Evolutionary conservation across 1,139 yeast genomes (phyloP).

Genomic region (Suhomyces bolitotheri): DNA sequence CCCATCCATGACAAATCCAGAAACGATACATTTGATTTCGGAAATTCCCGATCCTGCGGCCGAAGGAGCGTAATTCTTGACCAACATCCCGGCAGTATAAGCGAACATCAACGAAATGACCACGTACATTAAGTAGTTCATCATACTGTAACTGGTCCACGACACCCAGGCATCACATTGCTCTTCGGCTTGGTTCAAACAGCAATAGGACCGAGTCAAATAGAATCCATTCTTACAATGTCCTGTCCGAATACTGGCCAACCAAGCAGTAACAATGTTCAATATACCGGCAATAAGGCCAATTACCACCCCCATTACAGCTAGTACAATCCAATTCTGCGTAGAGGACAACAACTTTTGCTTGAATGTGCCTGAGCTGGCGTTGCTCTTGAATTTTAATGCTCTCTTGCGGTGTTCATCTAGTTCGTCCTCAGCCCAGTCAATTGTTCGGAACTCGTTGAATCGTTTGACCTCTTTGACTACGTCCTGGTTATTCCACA

Average conservation of each 20-base stretch:
- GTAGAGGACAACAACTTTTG: slow-evolving; percentile 45
- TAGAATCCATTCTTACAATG: slow-evolving; percentile 71
- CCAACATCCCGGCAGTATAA: slow-evolving; percentile 63
- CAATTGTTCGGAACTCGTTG: slow-evolving; percentile 67
- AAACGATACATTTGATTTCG: slow-evolving; percentile 91
- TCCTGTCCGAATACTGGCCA: slow-evolving; percentile 79
- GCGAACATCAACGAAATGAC: slow-evolving; percentile 63
- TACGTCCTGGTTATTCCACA: slow-evolving; percentile 40
- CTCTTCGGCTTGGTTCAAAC: slow-evolving; percentile 61
- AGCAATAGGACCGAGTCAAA: slow-evolving; percentile 75
- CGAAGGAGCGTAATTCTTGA: slow-evolving; percentile 72
- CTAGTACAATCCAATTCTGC: slow-evolving; percentile 75
- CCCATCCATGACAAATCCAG: slow-evolving; percentile 82
- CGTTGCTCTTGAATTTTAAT: slow-evolving; percentile 20
- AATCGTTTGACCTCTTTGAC: slow-evolving; percentile 46
- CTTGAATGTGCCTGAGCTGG: slow-evolving; percentile 21
- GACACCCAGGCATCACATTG: slow-evolving; percentile 56
- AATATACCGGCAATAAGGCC: slow-evolving; percentile 83
- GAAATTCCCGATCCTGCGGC: slow-evolving; percentile 98
- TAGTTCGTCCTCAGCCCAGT: slow-evolving; percentile 81
- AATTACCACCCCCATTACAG: slow-evolving; percentile 69
- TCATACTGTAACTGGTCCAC: slow-evolving; percentile 47
- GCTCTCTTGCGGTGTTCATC: slow-evolving; percentile 50
- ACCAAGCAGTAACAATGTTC: slow-evolving; percentile 80
- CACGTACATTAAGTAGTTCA: slow-evolving; percentile 63